Conservation (phyloP, 2,329 filamentous ascomycete genomes). For the Seiridium cupressi region DNA sequence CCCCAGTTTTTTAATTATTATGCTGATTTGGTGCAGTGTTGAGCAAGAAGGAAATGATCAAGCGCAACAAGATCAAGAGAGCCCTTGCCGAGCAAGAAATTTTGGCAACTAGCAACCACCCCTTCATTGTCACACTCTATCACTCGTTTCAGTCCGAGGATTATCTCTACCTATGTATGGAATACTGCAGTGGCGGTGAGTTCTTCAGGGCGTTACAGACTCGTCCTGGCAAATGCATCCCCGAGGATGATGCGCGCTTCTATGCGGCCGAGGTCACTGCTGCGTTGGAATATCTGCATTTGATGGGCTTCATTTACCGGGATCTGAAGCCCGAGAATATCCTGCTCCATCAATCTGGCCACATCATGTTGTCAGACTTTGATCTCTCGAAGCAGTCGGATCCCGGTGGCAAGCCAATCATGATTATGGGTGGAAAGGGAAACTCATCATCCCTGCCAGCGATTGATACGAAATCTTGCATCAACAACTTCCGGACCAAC, state of each 20-base stretch:
- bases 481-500: conserved; percentile 96
- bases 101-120: conserved; percentile 95
- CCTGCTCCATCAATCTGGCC: conserved; percentile 95
- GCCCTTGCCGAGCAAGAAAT: conserved; percentile 98
- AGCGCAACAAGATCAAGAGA: conserved; percentile 99
- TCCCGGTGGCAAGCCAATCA: conserved; percentile 90
- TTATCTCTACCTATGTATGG: conserved; percentile 99
- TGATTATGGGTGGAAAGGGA: conserved; percentile 92
- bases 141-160: conserved; percentile 99
- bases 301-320: conserved; percentile 99
- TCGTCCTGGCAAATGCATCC: conserved; percentile 92
- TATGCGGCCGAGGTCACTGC: conserved; percentile 98
- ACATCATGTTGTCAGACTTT: conserved; percentile 99
- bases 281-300: conserved; percentile 90
- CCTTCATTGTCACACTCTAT: conserved; percentile 97
- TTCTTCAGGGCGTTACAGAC: conserved; percentile 98
- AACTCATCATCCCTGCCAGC: conserved; percentile 85
- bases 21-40: conserved; percentile 64
- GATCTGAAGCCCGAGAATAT: conserved; percentile 99
- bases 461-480: conserved; percentile 98
- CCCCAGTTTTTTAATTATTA: neutral
- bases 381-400: conserved; percentile 98
- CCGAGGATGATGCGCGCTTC: conserved; percentile 94
- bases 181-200: conserved; percentile 98
- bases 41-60: conserved; percentile 99